These are phyloP conservation scores for Bruguiera hainesii DNA, from an alignment of 441 rosid species.

Conservation along the genomic window DNA sequence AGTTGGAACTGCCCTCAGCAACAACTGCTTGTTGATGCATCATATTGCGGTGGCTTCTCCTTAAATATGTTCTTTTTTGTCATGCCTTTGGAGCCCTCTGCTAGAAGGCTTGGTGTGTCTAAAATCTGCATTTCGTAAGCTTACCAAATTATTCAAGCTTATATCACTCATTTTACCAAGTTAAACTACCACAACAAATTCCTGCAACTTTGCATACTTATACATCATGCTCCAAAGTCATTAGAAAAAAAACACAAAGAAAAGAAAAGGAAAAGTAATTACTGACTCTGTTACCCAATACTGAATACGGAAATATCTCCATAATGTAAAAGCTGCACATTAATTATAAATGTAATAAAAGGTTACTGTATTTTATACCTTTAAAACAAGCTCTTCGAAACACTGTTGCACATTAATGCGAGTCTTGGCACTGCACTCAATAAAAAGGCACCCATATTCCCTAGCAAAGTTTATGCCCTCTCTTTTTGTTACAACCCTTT, in stretches of 20 bases:
- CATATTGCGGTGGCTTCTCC: conserved; percentile 36
- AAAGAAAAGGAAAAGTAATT: neutral
- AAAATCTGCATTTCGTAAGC: conserved; percentile 33
- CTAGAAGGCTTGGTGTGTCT: conserved; percentile 49
- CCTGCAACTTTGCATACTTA: too few relatives aligned
- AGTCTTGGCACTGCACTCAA: conserved; percentile 59
- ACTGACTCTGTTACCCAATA: neutral
- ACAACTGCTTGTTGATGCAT: conserved; percentile 36
- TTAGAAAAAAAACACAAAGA: neutral
- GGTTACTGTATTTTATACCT: conserved; percentile 24
- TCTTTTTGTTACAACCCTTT: conserved; percentile 48
- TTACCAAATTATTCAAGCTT: too few relatives aligned
- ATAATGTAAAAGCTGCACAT: too few relatives aligned
- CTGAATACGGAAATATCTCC: neutral
- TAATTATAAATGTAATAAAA: neutral
- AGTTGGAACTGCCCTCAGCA: conserved; percentile 27
- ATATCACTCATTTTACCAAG: too few relatives aligned
- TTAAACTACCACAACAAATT: too few relatives aligned
- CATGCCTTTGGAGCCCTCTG: conserved; percentile 41
- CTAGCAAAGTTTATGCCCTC: conserved; percentile 54
- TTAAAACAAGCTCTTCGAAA: conserved; percentile 55
- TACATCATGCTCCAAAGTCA: neutral
- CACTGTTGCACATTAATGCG: conserved; percentile 51
- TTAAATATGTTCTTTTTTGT: conserved; percentile 47
- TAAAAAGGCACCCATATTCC: conserved; percentile 55